Percentiles rank a stretch among this genome's conserved stretches.
Conservation (phyloP, 2,329 filamentous ascomycete genomes). For the Cercospora zeae-maydis region DNA sequence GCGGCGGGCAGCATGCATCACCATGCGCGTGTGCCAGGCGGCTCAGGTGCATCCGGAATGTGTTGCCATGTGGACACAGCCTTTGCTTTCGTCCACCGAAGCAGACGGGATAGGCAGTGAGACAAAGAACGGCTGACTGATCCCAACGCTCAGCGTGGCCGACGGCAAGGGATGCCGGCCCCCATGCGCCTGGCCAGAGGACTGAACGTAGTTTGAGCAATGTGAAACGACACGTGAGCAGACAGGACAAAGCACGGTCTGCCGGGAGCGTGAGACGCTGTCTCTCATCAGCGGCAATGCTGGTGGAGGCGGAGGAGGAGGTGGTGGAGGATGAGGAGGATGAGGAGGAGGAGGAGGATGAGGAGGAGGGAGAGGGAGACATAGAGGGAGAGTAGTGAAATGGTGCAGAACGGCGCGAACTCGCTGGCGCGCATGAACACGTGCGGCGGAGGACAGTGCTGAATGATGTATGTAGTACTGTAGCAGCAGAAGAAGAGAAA, state of each 20-base stretch:
- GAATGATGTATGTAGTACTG: no score
- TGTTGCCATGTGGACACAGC: slow-evolving; percentile 11
- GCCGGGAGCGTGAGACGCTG: slow-evolving; percentile 6
- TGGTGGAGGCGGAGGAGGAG: no score
- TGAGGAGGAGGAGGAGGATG: background rate
- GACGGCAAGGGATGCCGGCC: slow-evolving; percentile 15
- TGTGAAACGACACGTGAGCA: slow-evolving; percentile 16
- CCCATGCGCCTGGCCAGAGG: slow-evolving; percentile 7
- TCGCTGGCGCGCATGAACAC: background rate
- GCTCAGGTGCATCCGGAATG: slow-evolving; percentile 3
- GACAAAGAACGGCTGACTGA: slow-evolving; percentile 19
- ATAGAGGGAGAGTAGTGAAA: background rate
- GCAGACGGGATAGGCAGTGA: slow-evolving; percentile 16
- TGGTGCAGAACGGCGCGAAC: background rate
- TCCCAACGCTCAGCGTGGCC: slow-evolving; percentile 16
- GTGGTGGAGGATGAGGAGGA: background rate
- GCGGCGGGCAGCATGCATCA: slow-evolving; percentile 3
- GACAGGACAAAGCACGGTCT: slow-evolving; percentile 9
- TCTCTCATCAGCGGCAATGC: background rate
- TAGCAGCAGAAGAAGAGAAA: no score
- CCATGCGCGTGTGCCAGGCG: slow-evolving; percentile 1
- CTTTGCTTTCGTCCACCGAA: slow-evolving; percentile 11
- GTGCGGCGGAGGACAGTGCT: no score
- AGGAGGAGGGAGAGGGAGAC: background rate
- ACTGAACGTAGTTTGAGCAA: slow-evolving; percentile 4